phyloP scores from a whole-genome alignment of 192 early-diverging fungal genomes.

The Mortierella alpina region DNA sequence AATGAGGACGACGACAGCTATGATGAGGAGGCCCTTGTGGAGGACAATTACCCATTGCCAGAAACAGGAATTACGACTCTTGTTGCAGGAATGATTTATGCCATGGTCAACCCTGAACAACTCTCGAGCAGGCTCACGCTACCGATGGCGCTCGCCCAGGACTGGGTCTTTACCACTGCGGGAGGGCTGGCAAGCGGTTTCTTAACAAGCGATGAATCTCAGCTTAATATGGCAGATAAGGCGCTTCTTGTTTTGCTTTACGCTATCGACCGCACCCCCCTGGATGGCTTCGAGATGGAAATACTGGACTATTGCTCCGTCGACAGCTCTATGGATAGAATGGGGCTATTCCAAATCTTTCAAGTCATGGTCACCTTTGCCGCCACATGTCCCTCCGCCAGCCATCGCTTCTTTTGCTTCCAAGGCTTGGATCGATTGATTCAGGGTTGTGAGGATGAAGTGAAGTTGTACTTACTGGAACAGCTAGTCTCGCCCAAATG shows the following conservation, averaged over 20 bases:
- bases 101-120: slow-evolving; percentile 14
- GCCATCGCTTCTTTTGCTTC: slow-evolving; percentile 55
- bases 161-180: slow-evolving; percentile 37
- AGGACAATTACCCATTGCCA: slow-evolving; percentile 48
- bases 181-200: slow-evolving; percentile 44
- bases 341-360: slow-evolving; percentile 46
- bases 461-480: slow-evolving; percentile 50
- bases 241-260: slow-evolving; percentile 32
- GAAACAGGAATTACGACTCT: slow-evolving; percentile 48
- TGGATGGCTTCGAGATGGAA: slow-evolving; percentile 33
- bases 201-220: slow-evolving; percentile 35
- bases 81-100: slow-evolving; percentile 41
- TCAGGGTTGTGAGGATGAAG: slow-evolving; percentile 52
- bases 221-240: slow-evolving; percentile 46
- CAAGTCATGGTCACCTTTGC: slow-evolving; percentile 56
- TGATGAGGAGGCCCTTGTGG: slow-evolving; percentile 42
- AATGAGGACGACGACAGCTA: slow-evolving; percentile 43
- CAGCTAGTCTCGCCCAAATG: slow-evolving; percentile 54
- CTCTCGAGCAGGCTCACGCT: slow-evolving; percentile 22
- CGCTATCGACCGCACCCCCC: slow-evolving; percentile 32
- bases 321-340: slow-evolving; percentile 30
- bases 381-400: slow-evolving; percentile 48
- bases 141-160: slow-evolving; percentile 36
- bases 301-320: slow-evolving; percentile 30
- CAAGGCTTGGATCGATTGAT: slow-evolving; percentile 51